Evolutionary conservation across 352 stramenopile genomes (phyloP).

Genomic region (Globisporangium ultimum): DNA sequence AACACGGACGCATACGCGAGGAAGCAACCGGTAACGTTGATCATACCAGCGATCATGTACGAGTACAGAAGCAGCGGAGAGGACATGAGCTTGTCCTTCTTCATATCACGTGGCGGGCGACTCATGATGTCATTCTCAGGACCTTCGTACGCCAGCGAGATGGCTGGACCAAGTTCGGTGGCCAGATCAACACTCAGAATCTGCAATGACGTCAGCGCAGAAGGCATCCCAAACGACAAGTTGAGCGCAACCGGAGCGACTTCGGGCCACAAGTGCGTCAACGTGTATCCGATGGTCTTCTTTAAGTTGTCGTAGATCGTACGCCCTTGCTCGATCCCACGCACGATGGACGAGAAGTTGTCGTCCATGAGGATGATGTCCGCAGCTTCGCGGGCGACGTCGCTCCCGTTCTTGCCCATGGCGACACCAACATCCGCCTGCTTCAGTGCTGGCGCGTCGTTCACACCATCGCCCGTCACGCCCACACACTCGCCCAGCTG

Average conservation of each 20-base stretch:
- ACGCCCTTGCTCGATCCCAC: conserved; percentile 42
- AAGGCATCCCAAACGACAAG: conserved; percentile 77
- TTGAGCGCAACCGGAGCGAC: conserved; percentile 59
- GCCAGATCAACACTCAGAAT: conserved; percentile 88
- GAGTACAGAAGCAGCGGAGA: conserved; percentile 74
- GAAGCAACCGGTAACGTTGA: conserved; percentile 55
- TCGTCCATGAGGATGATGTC: conserved; percentile 96
- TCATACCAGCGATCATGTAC: conserved; percentile 82
- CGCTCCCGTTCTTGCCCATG: conserved; percentile 94
- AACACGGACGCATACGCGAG: conserved; percentile 31
- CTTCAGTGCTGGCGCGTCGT: conserved; percentile 61
- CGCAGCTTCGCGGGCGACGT: conserved; percentile 91
- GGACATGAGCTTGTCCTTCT: conserved; percentile 77
- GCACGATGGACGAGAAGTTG: conserved; percentile 95
- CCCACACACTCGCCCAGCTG: conserved; percentile 49
- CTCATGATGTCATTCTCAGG: conserved; percentile 78
- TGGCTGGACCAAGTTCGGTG: conserved; percentile 86
- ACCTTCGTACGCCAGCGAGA: conserved; percentile 88
- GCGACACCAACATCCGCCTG: conserved; percentile 94
- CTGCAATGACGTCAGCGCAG: conserved; percentile 82
- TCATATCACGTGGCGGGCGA: conserved; percentile 61
- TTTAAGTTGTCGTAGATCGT: conserved; percentile 49
- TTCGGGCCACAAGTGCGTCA: conserved; percentile 87
- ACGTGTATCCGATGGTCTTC: conserved; percentile 90
- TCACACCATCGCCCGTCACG: conserved; percentile 76